Base-by-base conservation (phyloP, 805 yeast species). In the Candida ponderosae region DNA sequence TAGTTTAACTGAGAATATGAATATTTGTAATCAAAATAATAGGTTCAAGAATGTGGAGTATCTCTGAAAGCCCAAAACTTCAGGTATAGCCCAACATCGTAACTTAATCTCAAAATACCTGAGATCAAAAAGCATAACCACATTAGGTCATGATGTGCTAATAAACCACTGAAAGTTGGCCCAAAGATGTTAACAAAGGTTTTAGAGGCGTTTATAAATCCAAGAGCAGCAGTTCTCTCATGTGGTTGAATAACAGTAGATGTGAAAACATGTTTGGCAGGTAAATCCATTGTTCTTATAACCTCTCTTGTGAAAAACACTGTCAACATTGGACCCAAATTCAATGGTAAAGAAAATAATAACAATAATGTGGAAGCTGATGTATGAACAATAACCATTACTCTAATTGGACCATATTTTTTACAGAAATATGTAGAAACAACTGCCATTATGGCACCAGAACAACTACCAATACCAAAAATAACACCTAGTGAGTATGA, bases 191-290 rank as follows among this genome's bases (percentile, higher is more conserved):
- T 68, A 4, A 65, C 66, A 35, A 66, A 35, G 1, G 70, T 67
- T 39, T 68, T 60, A 16, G 63, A 60, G 10, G 69, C 65, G 47
- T 69, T 69, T 15, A 63, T 69, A 56, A 68, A 62, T 1, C 66
- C 66, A 39, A 70, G 57, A 1, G 66, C 69, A 1, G 67, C 62
- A 2, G 72, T 65, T 34, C 72, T 48, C 37, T 65, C 68, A 24
- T 53, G 47, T 20, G 64, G 64, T 5, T 63, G 53, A 5, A 64
- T 65, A 24, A 64, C 53, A 0, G 71, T 51, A 8, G 72, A 67
- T 18, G 68, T 54, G 41, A 69, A 68, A 5, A 69, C 71, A 34
- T 66, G 69, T 38, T 70, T 70, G 9, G 74, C 68, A 1, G 73
- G 70, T 21, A 63, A 56, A 42, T 70, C 76, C 74, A 70, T 68